phyloP scores from a whole-genome alignment of 2,329 filamentous ascomycete genomes.

The Elsinoe perseae region DNA sequence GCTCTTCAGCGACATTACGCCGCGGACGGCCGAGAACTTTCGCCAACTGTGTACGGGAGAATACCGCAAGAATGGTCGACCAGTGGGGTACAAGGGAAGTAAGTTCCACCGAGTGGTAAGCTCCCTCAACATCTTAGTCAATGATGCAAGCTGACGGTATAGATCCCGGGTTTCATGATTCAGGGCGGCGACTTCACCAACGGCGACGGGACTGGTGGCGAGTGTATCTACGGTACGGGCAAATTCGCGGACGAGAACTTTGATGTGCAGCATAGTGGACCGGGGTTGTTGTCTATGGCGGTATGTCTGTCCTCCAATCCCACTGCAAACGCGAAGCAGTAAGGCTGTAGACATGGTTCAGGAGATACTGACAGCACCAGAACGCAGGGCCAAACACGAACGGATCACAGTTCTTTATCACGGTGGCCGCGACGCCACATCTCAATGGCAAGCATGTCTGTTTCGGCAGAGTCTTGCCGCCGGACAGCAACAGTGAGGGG shows the following conservation, averaged over 20 bases:
- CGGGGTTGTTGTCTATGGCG: conserved; percentile 87
- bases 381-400: conserved; percentile 90
- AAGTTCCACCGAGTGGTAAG: conserved; percentile 89
- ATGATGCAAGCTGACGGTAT: background rate
- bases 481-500: conserved; percentile 47
- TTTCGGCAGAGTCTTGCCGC: conserved; percentile 70
- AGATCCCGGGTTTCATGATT: conserved; percentile 97
- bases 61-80: conserved; percentile 67
- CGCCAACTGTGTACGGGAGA: conserved; percentile 95
- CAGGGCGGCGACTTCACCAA: conserved; percentile 95
- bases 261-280: conserved; percentile 63
- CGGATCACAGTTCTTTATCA: conserved; percentile 97
- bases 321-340: no score
- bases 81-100: conserved; percentile 88
- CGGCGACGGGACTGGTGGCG: conserved; percentile 81
- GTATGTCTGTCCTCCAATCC: conserved; percentile 58
- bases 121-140: conserved; percentile 20
- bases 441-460: conserved; percentile 92
- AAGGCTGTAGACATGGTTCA: no score
- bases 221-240: conserved; percentile 71
- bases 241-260: conserved; percentile 92
- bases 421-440: conserved; percentile 76
- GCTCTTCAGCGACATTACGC: conserved; percentile 72
- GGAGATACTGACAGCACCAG: conserved; percentile 36
- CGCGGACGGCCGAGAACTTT: conserved; percentile 88